phyloP scores from a whole-genome alignment of 805 yeast species.

The Zygoascus ofunaensis region DNA sequence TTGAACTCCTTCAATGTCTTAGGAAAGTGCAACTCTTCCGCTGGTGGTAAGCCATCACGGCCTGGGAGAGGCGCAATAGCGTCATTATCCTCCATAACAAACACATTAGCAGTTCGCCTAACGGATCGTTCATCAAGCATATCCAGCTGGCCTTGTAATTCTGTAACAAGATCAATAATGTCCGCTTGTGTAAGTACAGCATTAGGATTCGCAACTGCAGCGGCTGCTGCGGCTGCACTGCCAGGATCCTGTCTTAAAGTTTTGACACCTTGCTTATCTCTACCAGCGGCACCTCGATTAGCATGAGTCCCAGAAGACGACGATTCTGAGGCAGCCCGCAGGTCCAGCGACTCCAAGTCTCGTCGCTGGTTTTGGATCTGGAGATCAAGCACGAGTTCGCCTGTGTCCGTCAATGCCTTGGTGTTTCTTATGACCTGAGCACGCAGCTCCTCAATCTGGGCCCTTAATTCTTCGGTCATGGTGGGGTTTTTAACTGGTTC shows the following conservation, averaged over 20 bases:
- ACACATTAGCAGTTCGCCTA: constrained; percentile 59
- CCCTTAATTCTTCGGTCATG: not conserved
- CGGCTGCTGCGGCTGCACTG: constrained; percentile 4
- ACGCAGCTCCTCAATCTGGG: constrained; percentile 16
- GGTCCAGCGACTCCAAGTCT: constrained; percentile 24
- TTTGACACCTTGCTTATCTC: constrained; percentile 6
- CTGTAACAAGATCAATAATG: constrained; percentile 77
- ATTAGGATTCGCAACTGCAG: constrained; percentile 24
- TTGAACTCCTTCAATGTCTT: constrained; percentile 45
- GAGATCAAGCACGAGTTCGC: constrained; percentile 62
- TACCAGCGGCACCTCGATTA: constrained; percentile 7
- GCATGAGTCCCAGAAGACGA: not conserved
- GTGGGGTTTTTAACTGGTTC: not conserved
- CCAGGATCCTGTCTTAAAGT: constrained; percentile 11
- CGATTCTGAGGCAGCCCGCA: constrained; percentile 2
- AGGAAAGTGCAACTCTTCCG: constrained; percentile 41
- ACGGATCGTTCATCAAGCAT: constrained; percentile 64
- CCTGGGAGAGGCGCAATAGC: constrained; percentile 62
- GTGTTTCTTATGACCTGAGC: constrained; percentile 57
- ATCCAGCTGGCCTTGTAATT: constrained; percentile 80
- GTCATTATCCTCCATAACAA: constrained; percentile 35
- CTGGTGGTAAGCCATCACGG: constrained; percentile 66
- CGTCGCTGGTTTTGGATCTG: constrained; percentile 50
- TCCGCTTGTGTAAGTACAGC: constrained; percentile 69
- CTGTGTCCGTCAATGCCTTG: constrained; percentile 60